These are phyloP conservation scores for Hysterium pulicare DNA, from an alignment of 2,329 filamentous ascomycete genomes.

Conservation along the genomic window DNA sequence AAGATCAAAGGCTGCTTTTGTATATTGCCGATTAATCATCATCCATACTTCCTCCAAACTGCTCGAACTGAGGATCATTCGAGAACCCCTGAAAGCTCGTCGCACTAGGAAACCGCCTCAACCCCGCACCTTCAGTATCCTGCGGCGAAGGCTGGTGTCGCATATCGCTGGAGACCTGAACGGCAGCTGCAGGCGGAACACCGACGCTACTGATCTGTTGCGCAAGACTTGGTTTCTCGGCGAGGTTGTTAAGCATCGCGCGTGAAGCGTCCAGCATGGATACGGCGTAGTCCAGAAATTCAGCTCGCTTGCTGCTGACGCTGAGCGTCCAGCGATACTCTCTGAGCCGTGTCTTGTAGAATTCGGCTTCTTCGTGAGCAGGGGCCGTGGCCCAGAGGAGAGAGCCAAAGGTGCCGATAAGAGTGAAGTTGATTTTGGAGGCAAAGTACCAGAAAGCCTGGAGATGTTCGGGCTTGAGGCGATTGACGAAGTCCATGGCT, in stretches of 20 bases:
- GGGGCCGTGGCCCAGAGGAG: conserved; percentile 87
- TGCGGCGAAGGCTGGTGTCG: neutral
- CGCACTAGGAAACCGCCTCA: neutral
- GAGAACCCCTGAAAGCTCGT: conserved; percentile 4
- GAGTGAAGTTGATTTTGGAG: conserved; percentile 84
- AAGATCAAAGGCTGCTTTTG: too few species aligned
- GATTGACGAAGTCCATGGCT: conserved; percentile 96
- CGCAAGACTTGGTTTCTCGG: conserved; percentile 42
- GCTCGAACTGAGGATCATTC: conserved; percentile 3
- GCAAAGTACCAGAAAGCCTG: conserved; percentile 92
- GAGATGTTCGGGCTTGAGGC: conserved; percentile 79
- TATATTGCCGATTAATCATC: too few species aligned
- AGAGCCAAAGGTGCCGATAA: conserved; percentile 91
- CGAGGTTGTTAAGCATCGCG: conserved; percentile 43
- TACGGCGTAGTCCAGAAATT: conserved; percentile 46
- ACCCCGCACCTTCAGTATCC: neutral
- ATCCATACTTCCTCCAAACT: conserved; percentile 6
- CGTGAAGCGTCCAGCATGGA: conserved; percentile 44
- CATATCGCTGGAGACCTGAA: conserved; percentile 9
- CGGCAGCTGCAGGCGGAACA: conserved; percentile 26
- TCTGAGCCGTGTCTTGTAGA: conserved; percentile 78
- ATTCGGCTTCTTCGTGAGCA: conserved; percentile 83
- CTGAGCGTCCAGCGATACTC: conserved; percentile 95
- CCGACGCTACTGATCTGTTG: conserved; percentile 37
- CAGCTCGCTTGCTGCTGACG: conserved; percentile 72